Evolutionary conservation across 306 rosid genomes (phyloP), one percentile per base, ranked within the genome.

Genomic region (Sicyos baderoa): DNA sequence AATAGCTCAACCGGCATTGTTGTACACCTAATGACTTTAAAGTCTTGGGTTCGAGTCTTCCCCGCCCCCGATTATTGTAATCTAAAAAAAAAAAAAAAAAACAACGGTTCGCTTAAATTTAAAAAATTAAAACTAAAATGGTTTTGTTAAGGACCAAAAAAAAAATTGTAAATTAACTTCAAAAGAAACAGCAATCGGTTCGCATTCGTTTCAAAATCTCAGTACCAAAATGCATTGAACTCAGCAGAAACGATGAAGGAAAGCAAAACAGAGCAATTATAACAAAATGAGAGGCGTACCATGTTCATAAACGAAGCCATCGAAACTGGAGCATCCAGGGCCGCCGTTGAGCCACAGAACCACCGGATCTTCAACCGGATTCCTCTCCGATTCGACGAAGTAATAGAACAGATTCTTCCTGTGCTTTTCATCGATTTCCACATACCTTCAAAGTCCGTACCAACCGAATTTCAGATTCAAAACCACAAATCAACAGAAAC

Each of bases 281-380:
- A 13, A 48, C 52, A 14, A 48, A 48, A 48, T 48, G 51, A 53
- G 6, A 23, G 64, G 0, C 17, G 10, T 85, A 93, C 99, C 99
- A 67, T 93, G 97, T 72, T 93, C 99, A n/a, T 89, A 93, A n/a
- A 93, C 67, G 71, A 89, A 93, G 54, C 94, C 99, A 83, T 93
- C 99, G 50, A 93, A 81, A 76, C 99, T 93, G 74, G 99, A 93
- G 72, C 99, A 89, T 7, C 97, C 99, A 0, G 99, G 99, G 54
- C 99, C 99, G 10, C 99, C 99, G 56, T 93, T 93, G 61, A 93
- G 94, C 98, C 98, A 93, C n/a, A 93, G 84, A 81, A 88, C 97
- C 75, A 93, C 79, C 0, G 98, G 97, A 80, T 93, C 98, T 79
- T 79, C 75, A 16, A 86, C 60, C n/a, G 97, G 90, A 48, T 86